phyloP scores from a whole-genome alignment of 495 filamentous ascomycete species.

The Xylaria curta region DNA sequence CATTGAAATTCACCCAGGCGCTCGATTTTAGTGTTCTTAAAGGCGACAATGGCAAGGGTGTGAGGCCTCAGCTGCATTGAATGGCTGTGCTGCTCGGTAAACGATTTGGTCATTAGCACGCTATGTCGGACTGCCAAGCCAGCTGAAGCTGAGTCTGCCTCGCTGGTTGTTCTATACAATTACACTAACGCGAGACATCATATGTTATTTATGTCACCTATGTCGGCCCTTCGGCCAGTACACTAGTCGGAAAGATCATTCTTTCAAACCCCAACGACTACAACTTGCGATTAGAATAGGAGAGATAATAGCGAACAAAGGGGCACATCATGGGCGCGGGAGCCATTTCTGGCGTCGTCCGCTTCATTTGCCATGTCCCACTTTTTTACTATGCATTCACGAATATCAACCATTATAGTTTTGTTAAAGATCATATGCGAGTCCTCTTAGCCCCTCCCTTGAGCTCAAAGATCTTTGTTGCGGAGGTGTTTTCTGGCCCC shows the following conservation, averaged over 20 bases:
- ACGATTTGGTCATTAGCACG: background rate
- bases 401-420: background rate
- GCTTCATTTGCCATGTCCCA: constrained; percentile 5
- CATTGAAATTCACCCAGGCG: background rate
- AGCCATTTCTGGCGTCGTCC: constrained; percentile 7
- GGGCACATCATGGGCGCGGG: constrained; percentile 8
- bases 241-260: background rate
- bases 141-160: constrained; percentile 16
- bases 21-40: background rate
- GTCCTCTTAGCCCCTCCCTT: constrained; percentile 6
- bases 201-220: background rate
- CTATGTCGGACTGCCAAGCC: background rate
- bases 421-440: constrained; percentile 1
- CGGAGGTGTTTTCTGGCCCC: background rate
- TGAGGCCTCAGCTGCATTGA: background rate
- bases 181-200: background rate
- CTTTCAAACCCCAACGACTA: background rate
- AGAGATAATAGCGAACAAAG: background rate
- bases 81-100: constrained; percentile 1
- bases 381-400: background rate
- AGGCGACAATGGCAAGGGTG: background rate
- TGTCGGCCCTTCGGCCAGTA: background rate
- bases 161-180: background rate
- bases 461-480: constrained; percentile 1
- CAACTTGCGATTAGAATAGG: background rate